A percentile compares a stretch with the other conserved stretches of the same genome.
phyloP scores from a whole-genome alignment of 352 stramenopile species.

The Phytophthora litchii region DNA sequence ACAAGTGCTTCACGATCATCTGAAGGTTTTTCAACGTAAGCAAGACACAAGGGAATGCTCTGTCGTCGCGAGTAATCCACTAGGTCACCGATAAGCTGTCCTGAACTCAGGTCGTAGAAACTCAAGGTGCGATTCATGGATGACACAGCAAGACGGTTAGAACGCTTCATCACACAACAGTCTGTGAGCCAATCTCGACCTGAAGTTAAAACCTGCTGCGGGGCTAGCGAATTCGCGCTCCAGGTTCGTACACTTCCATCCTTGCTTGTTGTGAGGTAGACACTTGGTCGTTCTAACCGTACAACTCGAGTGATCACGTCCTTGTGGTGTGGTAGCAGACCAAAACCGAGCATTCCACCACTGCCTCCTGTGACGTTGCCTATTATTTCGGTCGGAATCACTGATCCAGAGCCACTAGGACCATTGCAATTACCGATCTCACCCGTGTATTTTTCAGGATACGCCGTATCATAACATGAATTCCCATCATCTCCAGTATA shows the following conservation, averaged over 20 bases:
- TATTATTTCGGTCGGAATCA: constrained; percentile 26
- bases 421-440: constrained; percentile 26
- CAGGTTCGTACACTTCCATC: constrained; percentile 78
- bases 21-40: constrained; percentile 79
- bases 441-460: constrained; percentile 53
- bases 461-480: constrained; percentile 66
- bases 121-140: constrained; percentile 80
- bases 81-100: constrained; percentile 74
- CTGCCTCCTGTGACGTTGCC: constrained; percentile 31
- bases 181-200: constrained; percentile 84
- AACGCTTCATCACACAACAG: constrained; percentile 79
- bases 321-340: constrained; percentile 59
- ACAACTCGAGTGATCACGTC: constrained; percentile 76
- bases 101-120: constrained; percentile 78
- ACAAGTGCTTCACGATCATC: constrained; percentile 78
- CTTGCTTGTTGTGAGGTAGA: constrained; percentile 79
- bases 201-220: constrained; percentile 65
- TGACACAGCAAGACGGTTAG: constrained; percentile 77
- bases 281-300: constrained; percentile 65
- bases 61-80: constrained; percentile 80
- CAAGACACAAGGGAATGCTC: constrained; percentile 79
- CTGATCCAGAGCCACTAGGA: constrained; percentile 5
- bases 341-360: constrained; percentile 28
- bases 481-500: constrained; percentile 71
- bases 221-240: constrained; percentile 70